Base-by-base conservation (phyloP, 2,329 filamentous ascomycete genomes). In the Coniochaeta prunicola region DNA sequence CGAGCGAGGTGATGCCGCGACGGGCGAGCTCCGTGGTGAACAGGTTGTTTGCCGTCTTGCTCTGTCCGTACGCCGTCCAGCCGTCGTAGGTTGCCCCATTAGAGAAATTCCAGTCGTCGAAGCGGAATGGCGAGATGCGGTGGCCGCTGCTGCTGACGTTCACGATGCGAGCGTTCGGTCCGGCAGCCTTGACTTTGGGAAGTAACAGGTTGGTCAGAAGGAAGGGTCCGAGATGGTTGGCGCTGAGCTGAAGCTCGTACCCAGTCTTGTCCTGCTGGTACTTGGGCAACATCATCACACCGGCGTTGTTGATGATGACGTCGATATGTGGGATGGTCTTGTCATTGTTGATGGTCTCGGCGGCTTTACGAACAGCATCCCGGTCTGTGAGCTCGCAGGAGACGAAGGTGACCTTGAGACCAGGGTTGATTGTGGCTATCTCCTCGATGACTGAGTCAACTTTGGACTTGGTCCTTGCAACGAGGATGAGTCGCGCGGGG, bases 141-240 rank as follows among this genome's bases (percentile, higher is more conserved):
- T 31, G 69, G 65, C 48, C 70, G 61, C 59, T 69, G 69, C 70
- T 71, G n/a, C 69, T 71, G 7, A 80, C 69, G 59, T 73, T 79
- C 36, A 80, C 69, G 9, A 80, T 65, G 0, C 78, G 34, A 5
- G 62, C 67, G 10, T 57, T 61, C 30, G 62, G 57, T 1, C 67
- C 64, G 12, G 73, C 66, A 4, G 67, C 68, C 19, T 77, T 65
- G 3, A 80, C 60, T 63, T 77, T 77, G 0, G 67, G 68, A 68
- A 78, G 74, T 53, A 80, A 65, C 21, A 77, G 65, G 61, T 77
- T 77, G 15, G 75, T 74, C 36, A 81, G 69, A 2, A 80, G 68
- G 55, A 76, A 81, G 63, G 78, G 78, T 0, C 73, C 74, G 6
- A 81, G 56, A 57, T 81, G 74, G 56, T 79, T 79, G 2, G 72